Evolutionary conservation across 176 grass and related monocot genomes (phyloP), one percentile per base, ranked within the genome.

Genomic region (Lolium multiflorum): DNA sequence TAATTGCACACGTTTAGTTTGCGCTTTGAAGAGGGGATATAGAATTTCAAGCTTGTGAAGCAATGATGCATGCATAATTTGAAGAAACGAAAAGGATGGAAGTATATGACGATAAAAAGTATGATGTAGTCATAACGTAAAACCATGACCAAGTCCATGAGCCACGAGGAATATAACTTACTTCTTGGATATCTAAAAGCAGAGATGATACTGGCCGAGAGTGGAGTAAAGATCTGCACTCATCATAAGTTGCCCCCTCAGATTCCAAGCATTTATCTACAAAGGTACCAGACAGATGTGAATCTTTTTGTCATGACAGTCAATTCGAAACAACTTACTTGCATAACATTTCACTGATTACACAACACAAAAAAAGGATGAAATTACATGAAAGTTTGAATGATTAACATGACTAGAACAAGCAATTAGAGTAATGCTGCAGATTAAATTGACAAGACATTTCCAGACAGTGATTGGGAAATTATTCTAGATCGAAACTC

Each of bases 251-350:
- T 37, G 62, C 12, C 25, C 12, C 13, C 62, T 65, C 62, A 31
- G 26, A 7, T 66, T 66, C 62, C 62, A 66, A 37, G 28, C 28
- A 31, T 31, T 37, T 15, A 67, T 3, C 64, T 67, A 37, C 64
- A 67, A 67, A 67, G 48, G 64, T 26, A 67, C 14, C 64, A 67
- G 31, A 67, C 28, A 67, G 14, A 37, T 37, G 64, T 67, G 64
- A 38, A 67, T 67, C 26, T 35, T 67, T 26, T 37, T 0, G 64
- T 14, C 26, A 67, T 50, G 11, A 50, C 48, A 50, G 48, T 50
- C 48, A 50, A 50, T 50, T 50, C 12, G 26, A 25, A 65, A 26
- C 1, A 65, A 65, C 24, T 63, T 65, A 31, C 22, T 65, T 65
- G 62, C 12, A 28, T 65, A 65, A 65, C 62, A 65, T 65, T 65